Conservation (phyloP, 441 rosid species). For the Pelargonium cotyledonis region DNA sequence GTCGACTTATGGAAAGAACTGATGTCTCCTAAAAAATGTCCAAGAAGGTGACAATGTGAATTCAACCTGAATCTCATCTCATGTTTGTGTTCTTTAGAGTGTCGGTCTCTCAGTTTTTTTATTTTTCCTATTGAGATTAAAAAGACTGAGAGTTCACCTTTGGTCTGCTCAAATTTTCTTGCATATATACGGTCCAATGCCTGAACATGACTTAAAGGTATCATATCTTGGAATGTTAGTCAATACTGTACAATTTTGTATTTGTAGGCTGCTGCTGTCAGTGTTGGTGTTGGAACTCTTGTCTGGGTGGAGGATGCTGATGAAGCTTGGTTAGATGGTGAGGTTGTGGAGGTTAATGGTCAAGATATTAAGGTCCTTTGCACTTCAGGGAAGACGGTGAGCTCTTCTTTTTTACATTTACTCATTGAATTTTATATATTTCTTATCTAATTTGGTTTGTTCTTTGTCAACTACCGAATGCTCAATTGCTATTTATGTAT, state of each 20-base stretch:
- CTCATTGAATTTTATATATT: not conserved
- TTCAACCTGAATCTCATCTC: not conserved
- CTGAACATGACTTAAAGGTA: not conserved
- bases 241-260: not conserved
- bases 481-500: slow-evolving; percentile 1
- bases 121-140: not conserved
- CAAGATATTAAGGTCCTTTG: slow-evolving; percentile 47
- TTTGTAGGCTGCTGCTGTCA: slow-evolving; percentile 45
- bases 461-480: not conserved
- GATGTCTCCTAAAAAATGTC: too few relatives aligned
- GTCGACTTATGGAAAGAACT: too few relatives aligned
- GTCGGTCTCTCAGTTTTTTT: too few relatives aligned
- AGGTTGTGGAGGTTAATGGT: slow-evolving; percentile 52
- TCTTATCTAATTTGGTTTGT: slow-evolving; percentile 1
- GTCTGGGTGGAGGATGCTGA: slow-evolving; percentile 88
- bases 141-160: not conserved
- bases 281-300: slow-evolving; percentile 50
- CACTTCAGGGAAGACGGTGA: slow-evolving; percentile 57
- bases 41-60: not conserved
- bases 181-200: not conserved
- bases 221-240: not conserved
- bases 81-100: too few relatives aligned
- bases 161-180: not conserved
- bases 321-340: slow-evolving; percentile 81
- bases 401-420: slow-evolving; percentile 19